Base-by-base conservation (phyloP, 2,329 filamentous ascomycete species). In the Alternaria incomplexa region DNA sequence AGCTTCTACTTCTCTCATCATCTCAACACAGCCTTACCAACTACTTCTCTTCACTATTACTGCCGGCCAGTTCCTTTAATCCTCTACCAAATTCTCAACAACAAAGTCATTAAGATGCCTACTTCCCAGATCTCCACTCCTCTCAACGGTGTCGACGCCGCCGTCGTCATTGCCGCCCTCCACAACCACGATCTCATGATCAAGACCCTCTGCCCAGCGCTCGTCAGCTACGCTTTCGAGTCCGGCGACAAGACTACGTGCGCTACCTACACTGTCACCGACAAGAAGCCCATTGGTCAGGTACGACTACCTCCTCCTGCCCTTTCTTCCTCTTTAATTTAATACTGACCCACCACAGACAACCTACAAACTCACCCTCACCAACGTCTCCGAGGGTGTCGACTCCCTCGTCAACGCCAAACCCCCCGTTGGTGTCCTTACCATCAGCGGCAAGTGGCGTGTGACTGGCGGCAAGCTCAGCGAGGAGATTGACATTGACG, bases 101-200 rank as follows among this genome's bases (percentile, higher is more conserved):
- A 51, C 51, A 11, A 46, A n/a, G n/a, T n/a, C n/a, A n/a, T n/a
- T n/a, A 75, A 64, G 51, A 80, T 80, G 78, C 67, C 79, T 56
- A 79, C 77, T 61, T 80, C 78, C 51, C 76, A 70, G 64, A 72
- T 81, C 64, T 73, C 74, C 46, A 81, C 79, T 30, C 65, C 76
- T 36, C 64, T 81, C 48, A 62, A 71, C 53, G 67, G 68, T 63
- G 56, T 77, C 52, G 52, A 66, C 45, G 62, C 67, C 57, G 51
- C 65, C 13, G 58, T 68, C 52, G 73, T 80, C 65, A 71, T 81
- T 58, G 66, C 71, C 51, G 74, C 75, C 17, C 74, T 81, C 6
- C 79, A 81, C 74, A 78, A 79, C 72, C 80, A 80, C 65, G 78
- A 79, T 6, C 68, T 77, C 53, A 80, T 80, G 76, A 81, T 81